phyloP scores from a whole-genome alignment of 1,139 yeast genomes.

The Zygoascus hellenicus region DNA sequence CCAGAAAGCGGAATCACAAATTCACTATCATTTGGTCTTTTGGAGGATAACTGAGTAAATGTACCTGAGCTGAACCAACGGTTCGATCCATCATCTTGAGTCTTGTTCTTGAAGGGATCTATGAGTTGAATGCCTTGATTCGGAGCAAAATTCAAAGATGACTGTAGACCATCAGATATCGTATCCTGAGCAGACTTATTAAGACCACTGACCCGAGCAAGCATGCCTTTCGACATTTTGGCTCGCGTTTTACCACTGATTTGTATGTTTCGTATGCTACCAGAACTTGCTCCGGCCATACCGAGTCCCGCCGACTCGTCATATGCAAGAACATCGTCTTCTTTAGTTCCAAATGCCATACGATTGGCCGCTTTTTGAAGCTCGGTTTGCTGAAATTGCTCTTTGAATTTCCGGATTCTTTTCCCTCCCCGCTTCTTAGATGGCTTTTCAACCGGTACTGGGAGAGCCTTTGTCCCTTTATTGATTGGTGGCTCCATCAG shows the following conservation, averaged over 20 bases:
- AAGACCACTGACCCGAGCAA: conserved; percentile 21
- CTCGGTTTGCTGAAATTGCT: conserved; percentile 76
- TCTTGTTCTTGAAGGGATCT: conserved; percentile 16
- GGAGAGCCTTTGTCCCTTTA: conserved; percentile 65
- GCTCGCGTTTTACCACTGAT: conserved; percentile 31
- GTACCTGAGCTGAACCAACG: conserved; percentile 32
- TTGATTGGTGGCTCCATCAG: conserved; percentile 73
- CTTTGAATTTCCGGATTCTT: conserved; percentile 70
- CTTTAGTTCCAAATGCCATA: conserved; percentile 71
- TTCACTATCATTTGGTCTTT: conserved; percentile 13
- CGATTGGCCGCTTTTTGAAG: conserved; percentile 77
- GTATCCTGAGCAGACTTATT: conserved; percentile 13
- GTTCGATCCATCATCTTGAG: conserved; percentile 16
- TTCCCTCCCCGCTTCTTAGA: conserved; percentile 87
- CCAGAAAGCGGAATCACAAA: conserved; percentile 15
- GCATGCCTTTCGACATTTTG: conserved; percentile 33
- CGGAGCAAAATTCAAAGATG: conserved; percentile 30
- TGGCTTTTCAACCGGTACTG: conserved; percentile 71
- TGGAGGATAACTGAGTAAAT: conserved; percentile 25
- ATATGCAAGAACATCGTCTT: conserved; percentile 46
- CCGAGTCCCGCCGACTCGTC: conserved; percentile 86
- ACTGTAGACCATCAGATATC: conserved; percentile 25
- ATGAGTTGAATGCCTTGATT: conserved; percentile 32
- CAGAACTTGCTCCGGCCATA: conserved; percentile 45
- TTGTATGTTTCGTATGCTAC: conserved; percentile 35